Base-by-base conservation (phyloP, 805 yeast genomes). In the Kockiozyma suomiensis region DNA sequence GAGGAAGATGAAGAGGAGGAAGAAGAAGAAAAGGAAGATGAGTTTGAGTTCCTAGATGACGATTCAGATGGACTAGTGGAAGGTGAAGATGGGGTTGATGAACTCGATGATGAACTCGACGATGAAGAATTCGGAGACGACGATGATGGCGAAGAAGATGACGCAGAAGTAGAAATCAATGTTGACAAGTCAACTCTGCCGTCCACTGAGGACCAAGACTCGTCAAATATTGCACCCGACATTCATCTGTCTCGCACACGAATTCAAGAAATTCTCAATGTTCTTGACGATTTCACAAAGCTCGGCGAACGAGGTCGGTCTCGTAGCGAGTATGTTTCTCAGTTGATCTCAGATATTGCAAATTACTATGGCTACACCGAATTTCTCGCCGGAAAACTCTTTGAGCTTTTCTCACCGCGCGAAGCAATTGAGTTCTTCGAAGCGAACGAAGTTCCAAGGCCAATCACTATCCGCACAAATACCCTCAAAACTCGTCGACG, bases 391-490 rank as follows among this genome's bases (percentile, higher is more conserved):
- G 97, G 92, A 73, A 93, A 94, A 76, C 81, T 93, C 59, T 94
- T 92, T 79, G 85, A 92, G 69, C 79, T 94, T 62, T 94, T 94
- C 73, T 84, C 96, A 19, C 97, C 98, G 41, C 81, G 94, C 10
- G 99, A 94, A 78, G 98, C 99, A 13, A 83, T 94, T 82, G 99
- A 94, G 75, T 94, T 94, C 72, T 94, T 94, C 69, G 99, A 94
- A 79, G 98, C 99, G 37, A 94, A 94, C 76, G 99, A 94, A 78
- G 89, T 93, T 58, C 88, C 96, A 33, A 84, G 99, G 74, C 99
- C 99, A 50, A 82, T 94, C 59, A 94, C 98, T 21, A 92, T 94
- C 69, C 87, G 99, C 80, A 92, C 99, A n/a, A 94, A 94, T 75
- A 94, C 99, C 17, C 80, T 94, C 66, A 89, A 87, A 71, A 88